These are phyloP conservation scores for Athelia psychrophila DNA, from an alignment of 1,284 basidiomycete species.

Conservation along the genomic window DNA sequence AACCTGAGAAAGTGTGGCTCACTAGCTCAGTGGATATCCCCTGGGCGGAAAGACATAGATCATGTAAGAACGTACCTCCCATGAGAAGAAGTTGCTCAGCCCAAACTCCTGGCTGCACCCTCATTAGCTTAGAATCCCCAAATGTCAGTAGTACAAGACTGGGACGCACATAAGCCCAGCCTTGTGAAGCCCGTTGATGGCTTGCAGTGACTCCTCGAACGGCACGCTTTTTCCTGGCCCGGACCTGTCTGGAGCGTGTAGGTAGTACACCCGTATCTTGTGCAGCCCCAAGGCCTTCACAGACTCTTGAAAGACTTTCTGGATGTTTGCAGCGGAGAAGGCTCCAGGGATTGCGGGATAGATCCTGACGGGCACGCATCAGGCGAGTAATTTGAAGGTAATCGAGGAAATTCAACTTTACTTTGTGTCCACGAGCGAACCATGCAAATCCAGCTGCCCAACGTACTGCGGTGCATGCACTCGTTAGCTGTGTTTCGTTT, in stretches of 20 bases:
- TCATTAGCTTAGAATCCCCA: too few species aligned
- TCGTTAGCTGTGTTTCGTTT: neutral
- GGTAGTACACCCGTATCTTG: neutral
- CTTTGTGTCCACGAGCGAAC: neutral
- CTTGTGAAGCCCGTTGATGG: constrained; percentile 36
- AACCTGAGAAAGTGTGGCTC: neutral
- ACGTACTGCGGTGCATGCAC: neutral
- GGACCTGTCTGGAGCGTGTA: neutral
- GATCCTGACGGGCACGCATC: neutral
- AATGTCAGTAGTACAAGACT: constrained; percentile 18
- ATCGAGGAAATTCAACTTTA: too few species aligned
- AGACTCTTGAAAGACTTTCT: neutral
- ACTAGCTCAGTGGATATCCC: neutral
- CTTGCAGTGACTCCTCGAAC: constrained; percentile 29
- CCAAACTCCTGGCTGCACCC: constrained; percentile 12
- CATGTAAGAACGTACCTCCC: constrained; percentile 9
- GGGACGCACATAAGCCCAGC: constrained; percentile 35
- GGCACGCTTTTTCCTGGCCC: neutral
- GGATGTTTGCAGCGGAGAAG: neutral
- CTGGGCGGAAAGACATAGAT: constrained; percentile 19
- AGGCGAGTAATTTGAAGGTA: too few species aligned
- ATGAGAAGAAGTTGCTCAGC: constrained; percentile 15
- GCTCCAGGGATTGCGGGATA: neutral
- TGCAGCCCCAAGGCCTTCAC: neutral
- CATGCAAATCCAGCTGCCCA: neutral